Evolutionary conservation across 2,329 filamentous ascomycete species (phyloP), one percentile per base, ranked within the genome.

Genomic region (Fusarium proliferatum): DNA sequence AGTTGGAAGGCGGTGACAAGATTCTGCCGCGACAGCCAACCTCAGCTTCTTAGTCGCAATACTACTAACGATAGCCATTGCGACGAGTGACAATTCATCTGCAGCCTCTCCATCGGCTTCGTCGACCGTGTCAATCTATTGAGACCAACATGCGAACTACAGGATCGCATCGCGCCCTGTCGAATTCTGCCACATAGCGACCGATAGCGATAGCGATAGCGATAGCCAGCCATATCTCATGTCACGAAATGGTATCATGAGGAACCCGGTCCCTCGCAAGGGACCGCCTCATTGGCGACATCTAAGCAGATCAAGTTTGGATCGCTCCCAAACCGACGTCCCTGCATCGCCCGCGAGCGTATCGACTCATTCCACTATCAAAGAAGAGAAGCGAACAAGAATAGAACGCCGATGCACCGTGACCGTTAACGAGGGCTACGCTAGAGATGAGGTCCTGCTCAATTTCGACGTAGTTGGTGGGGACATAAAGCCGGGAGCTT

Each of bases 391-490:
- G 69, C 74, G 77, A 36, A 72, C 79, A 43, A 81, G 80, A 52
- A 60, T 81, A 23, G 86, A 89, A 75, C 84, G 86, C 36, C 83
- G 83, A 71, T 90, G 88, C 75, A 87, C 83, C 48, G 85, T 90
- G 61, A 86, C 86, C 13, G 86, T 91, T 75, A 93, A 95, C 80
- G 94, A 97, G 74, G 90, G 88, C 46, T 92, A 95, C 77, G 91
- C 92, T 13, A 89, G 88, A 64, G 93, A 97, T 77, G 94, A 96
- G 76, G 91, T 96, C 49, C 86, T 96, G 28, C 87, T 97, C 78
- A 96, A 96, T 79, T 86, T 92, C 65, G 91, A 93, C 63, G 87
- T 91, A 21, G 89, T 96, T 67, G 88, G 90, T 60, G 85, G 87
- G 49, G 87, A 89, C 51, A 86, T 94, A 71, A 88, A 88, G 64